Evolutionary conservation across 2,329 filamentous ascomycete genomes (phyloP).

Genomic region (Botrytis fabae): DNA sequence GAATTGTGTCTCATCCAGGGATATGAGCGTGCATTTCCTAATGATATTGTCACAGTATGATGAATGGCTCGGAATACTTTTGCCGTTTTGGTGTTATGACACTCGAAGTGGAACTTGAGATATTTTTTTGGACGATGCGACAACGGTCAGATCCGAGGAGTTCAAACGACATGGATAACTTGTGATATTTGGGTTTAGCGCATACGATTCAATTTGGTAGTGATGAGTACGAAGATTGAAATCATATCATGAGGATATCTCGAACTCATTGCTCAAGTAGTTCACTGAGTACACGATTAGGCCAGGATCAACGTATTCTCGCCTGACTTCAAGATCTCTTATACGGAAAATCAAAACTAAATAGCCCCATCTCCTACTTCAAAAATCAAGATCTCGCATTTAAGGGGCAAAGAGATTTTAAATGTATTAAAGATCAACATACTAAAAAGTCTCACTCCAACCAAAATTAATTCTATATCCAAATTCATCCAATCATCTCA

Average conservation of each 20-base stretch:
- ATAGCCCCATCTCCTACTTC: no score
- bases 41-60: neutral
- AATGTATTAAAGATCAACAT: neutral
- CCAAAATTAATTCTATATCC: no score
- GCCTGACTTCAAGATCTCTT: no score
- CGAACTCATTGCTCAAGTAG: neutral
- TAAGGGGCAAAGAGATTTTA: neutral
- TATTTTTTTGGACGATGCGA: rapidly evolving
- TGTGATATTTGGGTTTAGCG: neutral
- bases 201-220: rapidly evolving
- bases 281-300: neutral
- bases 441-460: neutral
- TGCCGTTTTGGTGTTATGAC: neutral
- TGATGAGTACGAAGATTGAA: neutral
- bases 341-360: no score
- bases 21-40: neutral
- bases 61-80: neutral
- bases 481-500: neutral
- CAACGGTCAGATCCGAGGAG: neutral
- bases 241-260: rapidly evolving
- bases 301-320: neutral
- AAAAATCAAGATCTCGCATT: neutral
- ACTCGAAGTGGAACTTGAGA: neutral
- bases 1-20: neutral
- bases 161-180: rapidly evolving